Conservation (phyloP, 2,329 filamentous ascomycete genomes). For the Ophioceras dolichostomum region DNA sequence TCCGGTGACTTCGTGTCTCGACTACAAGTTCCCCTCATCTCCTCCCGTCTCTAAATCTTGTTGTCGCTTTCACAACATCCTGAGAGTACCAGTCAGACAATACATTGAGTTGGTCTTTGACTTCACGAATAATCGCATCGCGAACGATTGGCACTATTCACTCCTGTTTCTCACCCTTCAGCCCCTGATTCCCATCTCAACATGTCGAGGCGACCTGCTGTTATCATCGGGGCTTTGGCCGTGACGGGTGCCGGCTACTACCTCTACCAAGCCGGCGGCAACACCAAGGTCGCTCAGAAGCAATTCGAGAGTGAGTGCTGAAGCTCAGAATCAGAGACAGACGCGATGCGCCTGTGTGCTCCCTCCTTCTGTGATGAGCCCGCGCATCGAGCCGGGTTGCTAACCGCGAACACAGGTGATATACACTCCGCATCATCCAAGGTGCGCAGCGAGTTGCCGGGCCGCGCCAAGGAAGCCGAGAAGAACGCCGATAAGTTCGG, state of each 20-base stretch:
- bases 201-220: conserved; percentile 35
- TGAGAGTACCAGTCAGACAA: too few species aligned
- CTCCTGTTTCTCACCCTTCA: background rate
- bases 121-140: too few species aligned
- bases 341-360: too few species aligned
- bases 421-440: conserved; percentile 55
- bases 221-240: conserved; percentile 45
- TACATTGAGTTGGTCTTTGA: too few species aligned
- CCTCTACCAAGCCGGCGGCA: conserved; percentile 76
- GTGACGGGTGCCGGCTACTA: conserved; percentile 74
- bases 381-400: too few species aligned
- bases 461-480: conserved; percentile 48
- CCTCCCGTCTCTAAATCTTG: too few species aligned
- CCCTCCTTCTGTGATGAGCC: too few species aligned
- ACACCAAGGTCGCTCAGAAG: conserved; percentile 72
- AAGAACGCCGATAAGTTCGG: conserved; percentile 52
- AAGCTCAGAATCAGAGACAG: too few species aligned
- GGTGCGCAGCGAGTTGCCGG: conserved; percentile 53
- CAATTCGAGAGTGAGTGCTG: conserved; percentile 62
- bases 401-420: conserved; percentile 49
- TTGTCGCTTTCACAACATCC: too few species aligned
- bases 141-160: too few species aligned
- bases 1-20: too few species aligned
- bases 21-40: too few species aligned
- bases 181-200: conserved; percentile 8